Conservation (phyloP, 2,329 filamentous ascomycete species). For the Thermomyces lanuginosus region DNA sequence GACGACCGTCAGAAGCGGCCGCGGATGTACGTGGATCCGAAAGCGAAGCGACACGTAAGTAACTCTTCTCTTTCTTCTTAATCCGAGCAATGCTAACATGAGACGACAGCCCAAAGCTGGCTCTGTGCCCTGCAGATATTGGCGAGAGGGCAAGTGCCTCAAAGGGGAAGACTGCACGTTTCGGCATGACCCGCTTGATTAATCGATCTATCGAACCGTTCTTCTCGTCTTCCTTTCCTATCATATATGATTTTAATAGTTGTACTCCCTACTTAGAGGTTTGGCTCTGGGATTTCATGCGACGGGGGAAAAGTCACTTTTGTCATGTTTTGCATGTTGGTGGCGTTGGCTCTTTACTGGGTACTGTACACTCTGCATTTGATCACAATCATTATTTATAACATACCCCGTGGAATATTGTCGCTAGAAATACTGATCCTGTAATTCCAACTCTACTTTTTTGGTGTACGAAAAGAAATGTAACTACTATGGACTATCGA, state of each 20-base stretch:
- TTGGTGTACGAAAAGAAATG: no score
- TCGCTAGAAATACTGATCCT: no score
- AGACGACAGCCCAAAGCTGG: slow-evolving; percentile 25
- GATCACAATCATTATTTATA: no score
- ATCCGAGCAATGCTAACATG: slow-evolving; percentile 1
- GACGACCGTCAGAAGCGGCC: slow-evolving; percentile 21
- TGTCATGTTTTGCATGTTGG: no score
- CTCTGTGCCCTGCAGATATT: slow-evolving; percentile 36
- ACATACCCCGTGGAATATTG: no score
- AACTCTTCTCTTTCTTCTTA: neutral
- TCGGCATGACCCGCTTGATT: slow-evolving; percentile 25
- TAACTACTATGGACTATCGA: no score
- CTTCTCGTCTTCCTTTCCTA: slow-evolving; percentile 4
- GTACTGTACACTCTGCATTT: no score
- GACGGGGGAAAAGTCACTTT: no score
- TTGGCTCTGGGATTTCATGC: no score
- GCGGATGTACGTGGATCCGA: slow-evolving; percentile 16
- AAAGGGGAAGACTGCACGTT: slow-evolving; percentile 39
- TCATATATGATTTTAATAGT: slow-evolving; percentile 2
- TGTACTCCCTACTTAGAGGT: no score
- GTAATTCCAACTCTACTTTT: no score
- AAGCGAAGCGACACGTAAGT: slow-evolving; percentile 23
- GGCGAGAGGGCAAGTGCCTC: slow-evolving; percentile 36
- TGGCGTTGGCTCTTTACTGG: no score
- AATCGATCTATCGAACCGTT: slow-evolving; percentile 1